Conservation (phyloP, 352 stramenopile species). For the Peronospora tabacina region DNA sequence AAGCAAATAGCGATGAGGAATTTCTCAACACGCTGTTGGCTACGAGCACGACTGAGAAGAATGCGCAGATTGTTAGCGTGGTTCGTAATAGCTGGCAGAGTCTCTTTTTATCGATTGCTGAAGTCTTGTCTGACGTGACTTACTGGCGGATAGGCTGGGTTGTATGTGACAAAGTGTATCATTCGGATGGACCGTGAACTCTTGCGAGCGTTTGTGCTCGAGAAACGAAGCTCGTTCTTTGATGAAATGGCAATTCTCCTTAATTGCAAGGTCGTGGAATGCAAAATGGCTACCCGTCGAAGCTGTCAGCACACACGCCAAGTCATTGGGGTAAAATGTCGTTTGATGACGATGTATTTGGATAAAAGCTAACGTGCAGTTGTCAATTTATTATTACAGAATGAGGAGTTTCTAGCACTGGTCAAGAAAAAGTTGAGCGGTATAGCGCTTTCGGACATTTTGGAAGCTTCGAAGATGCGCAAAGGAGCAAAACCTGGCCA, state of each 20-base stretch:
- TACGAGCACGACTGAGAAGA: slow-evolving; percentile 35
- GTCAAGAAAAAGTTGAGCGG: slow-evolving; percentile 52
- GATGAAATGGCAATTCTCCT: slow-evolving; percentile 50
- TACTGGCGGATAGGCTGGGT: slow-evolving; percentile 22
- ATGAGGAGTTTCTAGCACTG: slow-evolving; percentile 42
- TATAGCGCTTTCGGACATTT: slow-evolving; percentile 44
- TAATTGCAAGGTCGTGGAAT: slow-evolving; percentile 66
- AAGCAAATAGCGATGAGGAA: slow-evolving; percentile 22
- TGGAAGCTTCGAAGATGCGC: slow-evolving; percentile 52
- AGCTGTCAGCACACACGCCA: slow-evolving; percentile 42
- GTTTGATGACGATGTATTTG: not conserved
- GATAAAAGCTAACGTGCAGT: slow-evolving; percentile 6
- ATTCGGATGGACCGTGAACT: slow-evolving; percentile 33
- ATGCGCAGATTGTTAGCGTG: slow-evolving; percentile 41
- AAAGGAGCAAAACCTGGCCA: slow-evolving; percentile 26
- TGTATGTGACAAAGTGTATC: slow-evolving; percentile 51
- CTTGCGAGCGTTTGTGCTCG: slow-evolving; percentile 36
- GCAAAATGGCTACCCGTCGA: slow-evolving; percentile 46
- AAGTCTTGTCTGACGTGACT: not conserved
- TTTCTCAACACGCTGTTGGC: slow-evolving; percentile 29
- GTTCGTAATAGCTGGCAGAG: slow-evolving; percentile 14
- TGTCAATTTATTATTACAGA: slow-evolving; percentile 22
- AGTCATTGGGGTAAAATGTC: slow-evolving; percentile 38
- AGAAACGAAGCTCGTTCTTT: slow-evolving; percentile 39
- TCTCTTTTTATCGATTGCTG: not conserved